These are phyloP conservation scores for Henckelia pumila DNA, from an alignment of 257 asterid species.

Conservation along the genomic window DNA sequence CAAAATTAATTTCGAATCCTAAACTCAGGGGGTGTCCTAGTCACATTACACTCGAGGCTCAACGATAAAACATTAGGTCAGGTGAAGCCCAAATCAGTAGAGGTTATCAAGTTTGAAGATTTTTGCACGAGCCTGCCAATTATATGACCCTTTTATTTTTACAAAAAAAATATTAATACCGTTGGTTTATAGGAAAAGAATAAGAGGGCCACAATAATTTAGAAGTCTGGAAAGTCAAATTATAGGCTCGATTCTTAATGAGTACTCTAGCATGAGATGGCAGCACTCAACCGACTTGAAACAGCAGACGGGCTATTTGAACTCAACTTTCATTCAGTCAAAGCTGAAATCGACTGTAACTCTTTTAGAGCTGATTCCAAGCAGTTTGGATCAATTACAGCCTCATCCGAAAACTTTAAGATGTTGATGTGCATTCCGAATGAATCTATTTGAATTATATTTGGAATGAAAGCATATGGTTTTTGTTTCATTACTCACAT, in stretches of 20 bases:
- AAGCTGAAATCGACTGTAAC: not conserved
- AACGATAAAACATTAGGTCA: not conserved
- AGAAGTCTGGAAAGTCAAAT: too few relatives aligned
- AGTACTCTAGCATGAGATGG: too few relatives aligned
- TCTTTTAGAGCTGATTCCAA: not conserved
- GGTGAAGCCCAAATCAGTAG: not conserved
- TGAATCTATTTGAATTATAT: not conserved
- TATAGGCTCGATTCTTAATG: too few relatives aligned
- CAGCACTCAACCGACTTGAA: too few relatives aligned
- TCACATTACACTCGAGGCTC: not conserved
- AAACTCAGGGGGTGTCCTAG: not conserved
- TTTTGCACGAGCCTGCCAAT: not conserved
- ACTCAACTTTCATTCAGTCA: not conserved
- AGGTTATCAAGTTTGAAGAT: too few relatives aligned
- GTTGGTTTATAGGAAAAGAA: too few relatives aligned
- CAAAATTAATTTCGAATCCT: not conserved
- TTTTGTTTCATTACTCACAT: conserved; percentile 49
- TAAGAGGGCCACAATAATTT: not conserved
- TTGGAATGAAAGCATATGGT: not conserved
- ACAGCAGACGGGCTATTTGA: too few relatives aligned
- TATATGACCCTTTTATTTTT: too few relatives aligned
- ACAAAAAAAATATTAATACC: too few relatives aligned
- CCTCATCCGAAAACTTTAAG: not conserved
- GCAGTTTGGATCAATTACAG: not conserved
- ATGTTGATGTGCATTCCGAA: not conserved